These are phyloP conservation scores for Candida peoriensis DNA, from an alignment of 805 yeast species.

Conservation along the genomic window DNA sequence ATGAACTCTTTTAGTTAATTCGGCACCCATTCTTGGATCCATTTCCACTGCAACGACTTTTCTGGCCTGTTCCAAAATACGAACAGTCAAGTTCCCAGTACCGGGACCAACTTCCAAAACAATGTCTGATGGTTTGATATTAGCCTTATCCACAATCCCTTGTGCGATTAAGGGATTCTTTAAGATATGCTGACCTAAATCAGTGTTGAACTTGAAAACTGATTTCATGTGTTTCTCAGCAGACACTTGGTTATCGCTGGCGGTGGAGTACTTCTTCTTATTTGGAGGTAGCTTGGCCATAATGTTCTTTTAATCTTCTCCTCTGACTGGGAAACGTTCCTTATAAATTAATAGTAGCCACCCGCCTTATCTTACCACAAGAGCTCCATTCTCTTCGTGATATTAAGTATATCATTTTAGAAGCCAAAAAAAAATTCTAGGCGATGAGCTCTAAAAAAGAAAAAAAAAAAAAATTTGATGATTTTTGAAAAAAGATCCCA, in stretches of 20 bases:
- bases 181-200: conserved; percentile 93
- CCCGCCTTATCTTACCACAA: no score
- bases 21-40: conserved; percentile 99
- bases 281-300: conserved; percentile 41
- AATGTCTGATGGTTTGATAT: conserved; percentile 83
- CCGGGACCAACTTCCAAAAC: conserved; percentile 99
- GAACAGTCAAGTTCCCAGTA: conserved; percentile 94
- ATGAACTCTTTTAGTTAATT: conserved; percentile 92
- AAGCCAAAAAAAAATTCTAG: no score
- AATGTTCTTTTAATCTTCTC: not conserved
- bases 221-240: conserved; percentile 69
- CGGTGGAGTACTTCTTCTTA: conserved; percentile 50
- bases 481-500: no score
- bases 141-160: conserved; percentile 96
- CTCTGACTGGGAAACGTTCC: no score
- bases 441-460: no score
- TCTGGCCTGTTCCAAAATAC: conserved; percentile 86
- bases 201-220: conserved; percentile 95
- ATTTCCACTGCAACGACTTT: conserved; percentile 96
- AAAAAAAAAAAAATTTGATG: no score
- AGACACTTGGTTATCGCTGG: conserved; percentile 54
- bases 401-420: no score
- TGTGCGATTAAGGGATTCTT: conserved; percentile 96
- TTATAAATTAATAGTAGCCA: no score
- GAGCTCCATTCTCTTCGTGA: no score